A percentile compares a stretch with the other conserved stretches of the same genome.
Evolutionary conservation across 169 alveolate genomes (phyloP).

Genomic region (Eimeria sp.): DNA sequence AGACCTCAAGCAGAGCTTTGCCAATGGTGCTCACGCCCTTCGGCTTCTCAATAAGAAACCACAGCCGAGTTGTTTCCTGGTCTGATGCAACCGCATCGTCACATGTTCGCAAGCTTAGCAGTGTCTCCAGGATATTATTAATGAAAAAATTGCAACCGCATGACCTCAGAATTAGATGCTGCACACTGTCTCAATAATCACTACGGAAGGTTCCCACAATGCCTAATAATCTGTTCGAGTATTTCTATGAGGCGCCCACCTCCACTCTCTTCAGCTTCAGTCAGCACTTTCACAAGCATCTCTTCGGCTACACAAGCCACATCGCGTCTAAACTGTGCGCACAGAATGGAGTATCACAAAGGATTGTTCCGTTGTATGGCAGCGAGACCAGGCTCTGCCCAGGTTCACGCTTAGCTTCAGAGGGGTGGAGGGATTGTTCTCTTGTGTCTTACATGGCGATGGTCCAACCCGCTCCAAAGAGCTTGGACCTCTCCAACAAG

Average conservation of each 20-base stretch:
- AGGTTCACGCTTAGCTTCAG: background rate
- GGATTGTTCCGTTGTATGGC: background rate
- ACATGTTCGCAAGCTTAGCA: background rate
- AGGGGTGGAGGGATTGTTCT: background rate
- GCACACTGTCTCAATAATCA: too few relatives aligned
- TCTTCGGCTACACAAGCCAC: background rate
- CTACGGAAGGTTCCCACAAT: too few relatives aligned
- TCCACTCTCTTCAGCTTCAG: background rate
- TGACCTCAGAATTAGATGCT: background rate
- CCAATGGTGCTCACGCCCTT: background rate
- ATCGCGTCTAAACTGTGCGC: slow-evolving; percentile 20
- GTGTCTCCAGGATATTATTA: background rate
- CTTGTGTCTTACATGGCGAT: too few relatives aligned
- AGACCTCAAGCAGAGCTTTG: background rate
- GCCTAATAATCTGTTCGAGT: background rate
- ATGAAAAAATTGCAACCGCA: background rate
- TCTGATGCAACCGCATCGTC: background rate
- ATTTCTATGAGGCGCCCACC: background rate
- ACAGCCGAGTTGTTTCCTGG: background rate
- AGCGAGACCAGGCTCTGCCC: background rate
- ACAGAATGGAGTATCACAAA: background rate
- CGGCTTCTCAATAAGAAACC: background rate
- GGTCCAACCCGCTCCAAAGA: too few relatives aligned
- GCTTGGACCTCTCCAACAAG: too few relatives aligned
- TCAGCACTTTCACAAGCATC: background rate